Conservation (phyloP, 164 flowering plant species). For the Annona cherimola region DNA sequence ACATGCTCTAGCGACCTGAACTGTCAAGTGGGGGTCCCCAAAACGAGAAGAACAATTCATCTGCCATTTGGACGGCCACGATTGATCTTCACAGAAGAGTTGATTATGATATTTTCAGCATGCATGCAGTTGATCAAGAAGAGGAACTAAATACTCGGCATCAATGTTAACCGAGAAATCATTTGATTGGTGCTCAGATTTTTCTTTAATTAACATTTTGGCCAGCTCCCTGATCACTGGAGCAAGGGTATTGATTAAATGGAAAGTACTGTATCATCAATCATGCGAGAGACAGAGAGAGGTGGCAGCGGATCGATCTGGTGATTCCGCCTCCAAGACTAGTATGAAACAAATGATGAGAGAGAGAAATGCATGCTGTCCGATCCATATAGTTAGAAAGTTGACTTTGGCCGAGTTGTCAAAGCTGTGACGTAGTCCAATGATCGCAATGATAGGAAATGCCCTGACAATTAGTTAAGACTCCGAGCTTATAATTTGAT, state of each 20-base stretch:
- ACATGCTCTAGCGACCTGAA: neutral
- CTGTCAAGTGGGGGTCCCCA: neutral
- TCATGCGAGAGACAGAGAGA: no score
- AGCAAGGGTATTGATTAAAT: no score
- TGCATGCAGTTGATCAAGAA: neutral
- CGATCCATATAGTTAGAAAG: neutral
- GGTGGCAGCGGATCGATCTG: no score
- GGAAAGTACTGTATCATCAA: no score
- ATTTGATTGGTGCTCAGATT: no score
- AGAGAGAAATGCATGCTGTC: neutral
- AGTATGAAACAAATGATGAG: neutral
- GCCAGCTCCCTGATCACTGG: no score
- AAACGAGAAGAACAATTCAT: neutral
- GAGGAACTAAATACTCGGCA: no score
- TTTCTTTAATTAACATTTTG: no score
- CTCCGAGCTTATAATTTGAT: neutral
- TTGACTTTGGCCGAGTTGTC: constrained; percentile 9
- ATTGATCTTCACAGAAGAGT: neutral
- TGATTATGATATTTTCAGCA: neutral
- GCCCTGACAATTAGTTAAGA: neutral
- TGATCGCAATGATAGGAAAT: neutral
- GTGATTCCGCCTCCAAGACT: no score
- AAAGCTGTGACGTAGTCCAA: constrained; percentile 3
- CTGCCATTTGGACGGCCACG: neutral
- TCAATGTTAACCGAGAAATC: no score